Evolutionary conservation across 305 asterid species (phyloP), one percentile per base, ranked within the genome.

Genomic region (Rubia balearica): DNA sequence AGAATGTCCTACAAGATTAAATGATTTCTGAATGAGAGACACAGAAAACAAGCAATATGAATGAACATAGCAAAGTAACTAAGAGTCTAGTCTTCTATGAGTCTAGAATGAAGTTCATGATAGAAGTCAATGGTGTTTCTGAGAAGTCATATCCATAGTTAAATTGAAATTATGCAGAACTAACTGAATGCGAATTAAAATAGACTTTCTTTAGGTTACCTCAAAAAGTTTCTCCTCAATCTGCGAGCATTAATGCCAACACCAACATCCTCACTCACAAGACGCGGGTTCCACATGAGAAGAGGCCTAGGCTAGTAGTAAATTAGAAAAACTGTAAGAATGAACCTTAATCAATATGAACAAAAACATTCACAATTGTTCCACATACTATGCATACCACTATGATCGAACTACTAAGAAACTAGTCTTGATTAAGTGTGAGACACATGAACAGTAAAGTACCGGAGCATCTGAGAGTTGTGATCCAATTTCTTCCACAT

Each of bases 271-370:
- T 89, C 96, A 74, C 98, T 92, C 68, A 92, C 61, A 80, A 92
- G 96, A 79, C 91, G 92, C 3, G 98, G 98, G 76, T 92, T 92
- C 98, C 98, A 92, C 98, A 92, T 92, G 89, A 92, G 83, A 77
- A 92, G 97, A 81, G 98, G 95, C 87, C 96, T 92, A 85, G 97
- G 97, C 98, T 92, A 87, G 82, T 80, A 83, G 75, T 72, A 75
- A 72, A 76, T 67, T 73, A 65, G 67, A 81, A 73, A 83, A 62
- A 68, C 70, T 67, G 68, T 77, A 77, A 70, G 62, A 68, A 46
- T 36, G 16, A 64, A 61, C 46, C 43, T 64, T 53, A 21, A 41
- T 38, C 49, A 40, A 70, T 61, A 48, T 24, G 7, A 7, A 41
- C 30, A 7, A 40, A 24, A 61, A 16, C 19, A 71, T 36, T n/a